phyloP scores from a whole-genome alignment of 257 asterid species.

The Solanum dulcamara region DNA sequence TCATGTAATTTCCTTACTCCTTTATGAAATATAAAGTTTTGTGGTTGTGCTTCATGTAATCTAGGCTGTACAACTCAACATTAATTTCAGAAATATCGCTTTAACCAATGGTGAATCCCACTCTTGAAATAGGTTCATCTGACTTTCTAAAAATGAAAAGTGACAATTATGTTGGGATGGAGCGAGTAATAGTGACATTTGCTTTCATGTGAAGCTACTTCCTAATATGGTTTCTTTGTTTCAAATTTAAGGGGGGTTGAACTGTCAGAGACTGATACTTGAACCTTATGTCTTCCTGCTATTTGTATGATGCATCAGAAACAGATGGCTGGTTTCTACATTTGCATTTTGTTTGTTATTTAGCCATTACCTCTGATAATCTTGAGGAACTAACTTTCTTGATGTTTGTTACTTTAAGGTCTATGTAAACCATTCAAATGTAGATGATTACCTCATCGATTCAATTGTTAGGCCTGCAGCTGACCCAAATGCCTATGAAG shows the following conservation, averaged over 20 bases:
- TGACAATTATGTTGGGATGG: not conserved
- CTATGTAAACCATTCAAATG: slow-evolving; percentile 59
- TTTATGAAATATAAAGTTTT: not conserved
- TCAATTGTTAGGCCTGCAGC: slow-evolving; percentile 73
- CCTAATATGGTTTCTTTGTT: not conserved
- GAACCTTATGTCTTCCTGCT: not conserved
- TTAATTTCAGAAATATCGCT: not conserved
- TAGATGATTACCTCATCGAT: slow-evolving; percentile 68
- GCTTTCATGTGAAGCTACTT: not conserved
- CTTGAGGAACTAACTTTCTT: not conserved
- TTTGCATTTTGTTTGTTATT: not conserved
- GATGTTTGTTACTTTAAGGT: slow-evolving; percentile 33
- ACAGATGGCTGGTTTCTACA: not conserved
- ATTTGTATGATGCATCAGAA: not conserved
- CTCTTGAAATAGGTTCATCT: not conserved
- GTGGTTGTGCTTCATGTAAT: not conserved
- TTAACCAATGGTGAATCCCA: not conserved
- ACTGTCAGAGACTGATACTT: not conserved
- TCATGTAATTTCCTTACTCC: not conserved
- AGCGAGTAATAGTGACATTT: not conserved
- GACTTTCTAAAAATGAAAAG: not conserved
- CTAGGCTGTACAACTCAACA: not conserved
- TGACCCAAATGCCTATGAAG: slow-evolving; percentile 93
- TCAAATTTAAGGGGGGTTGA: not conserved
- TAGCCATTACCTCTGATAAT: not conserved